Base-by-base conservation (phyloP, 192 early-diverging fungal species). In the Coemansia sp. region DNA sequence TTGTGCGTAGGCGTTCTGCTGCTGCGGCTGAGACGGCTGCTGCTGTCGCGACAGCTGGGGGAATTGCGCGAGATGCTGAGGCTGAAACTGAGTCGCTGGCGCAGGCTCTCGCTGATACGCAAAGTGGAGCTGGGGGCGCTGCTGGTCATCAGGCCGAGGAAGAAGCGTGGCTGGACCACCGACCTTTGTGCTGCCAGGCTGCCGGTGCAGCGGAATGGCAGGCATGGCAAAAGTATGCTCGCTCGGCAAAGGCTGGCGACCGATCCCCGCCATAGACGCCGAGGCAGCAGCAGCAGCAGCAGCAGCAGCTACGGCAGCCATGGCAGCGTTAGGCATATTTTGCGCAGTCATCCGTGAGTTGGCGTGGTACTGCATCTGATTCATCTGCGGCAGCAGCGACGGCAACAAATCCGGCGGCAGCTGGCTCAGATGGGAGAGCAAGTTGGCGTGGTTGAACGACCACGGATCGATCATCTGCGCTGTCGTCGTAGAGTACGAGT, bases 391-490 rank as follows among this genome's bases (percentile, higher is more conserved):
- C 62, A 80, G 15, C 25, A 80, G 39, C 46, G 73, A 72, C 17
- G 78, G 67, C 7, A 80, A 53, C 69, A 80, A 19, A 25, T 80
- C 78, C 2, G 78, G 78, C n/a, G 78, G 78, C 44, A 80, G 63
- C 63, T 75, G 78, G 32, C 78, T 80, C 25, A 80, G 63, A 19
- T 80, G 74, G 3, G 78, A 66, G 6, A 80, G 63, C 51, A 80
- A 32, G 3, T 36, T 72, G 29, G 78, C 66, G 45, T 80, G 78
- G 51, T 80, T 80, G 38, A 75, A 75, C 8, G 78, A 57, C 78
- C 78, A 80, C 39, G 73, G 78, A 72, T 80, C 78, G 17, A 80
- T 67, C 70, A 69, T 75, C 31, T 80, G 78, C 62, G 73, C 78
- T 1, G 78, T 80, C 17, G 78, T 80, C 11, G 70, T 80, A 4